A percentile compares a stretch with the other conserved stretches of the same genome.
Evolutionary conservation across 495 filamentous ascomycete species (phyloP).

Genomic region (Aspergillus wentii): DNA sequence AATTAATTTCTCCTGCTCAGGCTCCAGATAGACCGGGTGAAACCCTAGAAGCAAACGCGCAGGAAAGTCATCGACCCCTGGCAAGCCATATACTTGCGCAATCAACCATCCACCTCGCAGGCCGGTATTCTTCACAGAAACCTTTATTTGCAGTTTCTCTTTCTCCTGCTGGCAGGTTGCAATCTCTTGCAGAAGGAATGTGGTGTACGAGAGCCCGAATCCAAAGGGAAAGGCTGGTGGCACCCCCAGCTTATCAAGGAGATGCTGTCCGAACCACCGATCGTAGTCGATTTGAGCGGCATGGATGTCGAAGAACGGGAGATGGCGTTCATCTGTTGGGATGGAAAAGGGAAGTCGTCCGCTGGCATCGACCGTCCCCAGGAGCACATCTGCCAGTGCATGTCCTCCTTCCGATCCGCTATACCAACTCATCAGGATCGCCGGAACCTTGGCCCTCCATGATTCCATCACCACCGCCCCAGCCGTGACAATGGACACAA

Average conservation of each 20-base stretch:
- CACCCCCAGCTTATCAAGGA: conserved; percentile 13
- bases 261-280: conserved; percentile 13
- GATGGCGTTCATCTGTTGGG: conserved; percentile 12
- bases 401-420: conserved; percentile 9
- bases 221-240: conserved; percentile 41
- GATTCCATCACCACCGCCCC: conserved; percentile 14
- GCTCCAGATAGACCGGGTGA: conserved; percentile 1
- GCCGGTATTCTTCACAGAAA: conserved; percentile 4
- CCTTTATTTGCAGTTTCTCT: background rate
- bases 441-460: conserved; percentile 9
- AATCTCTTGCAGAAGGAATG: conserved; percentile 32
- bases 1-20: background rate
- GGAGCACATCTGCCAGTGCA: conserved; percentile 9
- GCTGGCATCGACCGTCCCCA: conserved; percentile 9
- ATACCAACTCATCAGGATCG: conserved; percentile 17
- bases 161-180: background rate
- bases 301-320: conserved; percentile 13
- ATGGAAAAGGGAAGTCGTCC: conserved; percentile 10
- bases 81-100: conserved; percentile 6
- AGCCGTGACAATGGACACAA: conserved; percentile 12
- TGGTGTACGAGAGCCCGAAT: conserved; percentile 69
- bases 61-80: conserved; percentile 5
- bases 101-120: conserved; percentile 3
- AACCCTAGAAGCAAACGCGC: conserved; percentile 7
- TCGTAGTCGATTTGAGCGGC: conserved; percentile 12